These are phyloP conservation scores for Microstroma glucosiphilum DNA, from an alignment of 1,284 basidiomycete species.

Conservation along the genomic window DNA sequence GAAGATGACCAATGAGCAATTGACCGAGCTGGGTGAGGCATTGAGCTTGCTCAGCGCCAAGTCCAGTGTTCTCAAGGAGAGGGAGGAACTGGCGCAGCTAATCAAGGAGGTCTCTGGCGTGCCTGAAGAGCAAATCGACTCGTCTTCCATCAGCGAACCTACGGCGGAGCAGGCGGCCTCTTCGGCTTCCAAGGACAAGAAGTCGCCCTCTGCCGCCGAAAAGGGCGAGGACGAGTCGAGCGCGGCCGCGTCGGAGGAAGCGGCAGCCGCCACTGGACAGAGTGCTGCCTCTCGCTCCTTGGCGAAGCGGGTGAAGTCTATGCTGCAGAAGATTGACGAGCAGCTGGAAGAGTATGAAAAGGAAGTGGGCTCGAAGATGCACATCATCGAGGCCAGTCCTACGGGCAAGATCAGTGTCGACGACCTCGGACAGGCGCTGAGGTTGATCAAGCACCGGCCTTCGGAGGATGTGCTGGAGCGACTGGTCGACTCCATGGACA, in stretches of 20 bases:
- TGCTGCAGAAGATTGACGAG: constrained; percentile 91
- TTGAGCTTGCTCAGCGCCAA: constrained; percentile 85
- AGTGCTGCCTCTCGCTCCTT: constrained; percentile 50
- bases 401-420: constrained; percentile 85
- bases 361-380: constrained; percentile 73
- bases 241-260: constrained; percentile 9
- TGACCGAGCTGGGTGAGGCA: constrained; percentile 87
- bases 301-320: constrained; percentile 85
- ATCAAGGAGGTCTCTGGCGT: constrained; percentile 65
- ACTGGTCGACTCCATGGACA: constrained; percentile 87
- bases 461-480: constrained; percentile 82
- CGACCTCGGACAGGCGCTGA: constrained; percentile 82
- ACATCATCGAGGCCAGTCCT: constrained; percentile 85
- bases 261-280: constrained; percentile 9
- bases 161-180: neutral
- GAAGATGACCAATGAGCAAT: constrained; percentile 93
- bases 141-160: neutral
- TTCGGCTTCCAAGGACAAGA: neutral
- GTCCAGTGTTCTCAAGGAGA: constrained; percentile 93
- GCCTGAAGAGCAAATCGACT: constrained; percentile 5
- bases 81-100: constrained; percentile 77
- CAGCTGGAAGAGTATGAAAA: constrained; percentile 86
- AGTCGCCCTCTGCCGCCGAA: neutral
- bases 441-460: constrained; percentile 85
- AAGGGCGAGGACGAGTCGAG: constrained; percentile 4